These are phyloP conservation scores for Drosera capensis DNA, from an alignment of 148 eudicot genomes.

Conservation along the genomic window DNA sequence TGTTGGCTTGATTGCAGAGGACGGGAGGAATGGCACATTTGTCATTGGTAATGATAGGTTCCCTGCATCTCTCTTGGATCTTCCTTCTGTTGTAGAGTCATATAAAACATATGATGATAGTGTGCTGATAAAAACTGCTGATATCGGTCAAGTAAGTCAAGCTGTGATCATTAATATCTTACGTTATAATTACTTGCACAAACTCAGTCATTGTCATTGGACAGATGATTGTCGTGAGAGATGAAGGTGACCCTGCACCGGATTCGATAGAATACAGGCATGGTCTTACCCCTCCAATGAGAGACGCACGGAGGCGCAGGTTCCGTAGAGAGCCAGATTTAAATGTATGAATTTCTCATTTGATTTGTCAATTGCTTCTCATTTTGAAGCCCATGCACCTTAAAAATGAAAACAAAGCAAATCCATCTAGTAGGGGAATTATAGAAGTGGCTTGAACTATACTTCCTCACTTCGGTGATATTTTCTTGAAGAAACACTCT, in stretches of 20 bases:
- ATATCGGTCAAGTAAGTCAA: constrained; percentile 75
- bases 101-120: constrained; percentile 90
- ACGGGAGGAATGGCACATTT: constrained; percentile 79
- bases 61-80: constrained; percentile 77
- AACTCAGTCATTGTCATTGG: constrained; percentile 6
- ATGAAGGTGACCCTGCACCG: constrained; percentile 60
- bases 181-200: neutral
- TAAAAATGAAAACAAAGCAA: neutral
- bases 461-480: no score
- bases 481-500: neutral
- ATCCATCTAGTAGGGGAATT: neutral
- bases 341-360: constrained; percentile 29
- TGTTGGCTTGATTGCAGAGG: constrained; percentile 52
- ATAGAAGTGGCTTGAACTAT: no score
- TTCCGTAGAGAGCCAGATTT: constrained; percentile 91
- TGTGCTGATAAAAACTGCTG: constrained; percentile 82
- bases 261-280: constrained; percentile 72
- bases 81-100: constrained; percentile 72
- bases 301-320: constrained; percentile 92
- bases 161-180: constrained; percentile 4
- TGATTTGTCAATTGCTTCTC: neutral
- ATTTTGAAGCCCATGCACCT: neutral
- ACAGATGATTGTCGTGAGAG: constrained; percentile 90
- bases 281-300: constrained; percentile 93
- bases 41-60: constrained; percentile 60